A percentile compares a stretch with the other conserved stretches of the same genome.
phyloP scores from a whole-genome alignment of 1,139 yeast species.

The Candida tetrigidarum region DNA sequence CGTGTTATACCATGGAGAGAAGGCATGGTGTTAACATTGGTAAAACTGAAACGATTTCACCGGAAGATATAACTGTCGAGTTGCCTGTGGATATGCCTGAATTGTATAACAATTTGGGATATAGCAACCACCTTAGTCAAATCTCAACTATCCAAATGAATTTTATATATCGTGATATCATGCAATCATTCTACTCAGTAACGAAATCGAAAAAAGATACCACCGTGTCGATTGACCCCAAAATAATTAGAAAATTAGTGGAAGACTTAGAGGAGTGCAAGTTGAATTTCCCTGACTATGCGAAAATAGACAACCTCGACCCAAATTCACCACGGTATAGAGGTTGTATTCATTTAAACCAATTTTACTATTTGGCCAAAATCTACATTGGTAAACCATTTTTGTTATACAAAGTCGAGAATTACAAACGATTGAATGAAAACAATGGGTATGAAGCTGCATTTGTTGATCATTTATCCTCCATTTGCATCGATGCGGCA shows the following conservation, averaged over 20 bases:
- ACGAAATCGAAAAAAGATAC: constrained; percentile 13
- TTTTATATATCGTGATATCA: constrained; percentile 20
- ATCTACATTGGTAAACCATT: constrained; percentile 25
- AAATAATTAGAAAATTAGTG: constrained; percentile 18
- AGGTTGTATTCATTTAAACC: constrained; percentile 21
- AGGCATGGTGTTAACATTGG: constrained; percentile 22
- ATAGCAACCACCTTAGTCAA: constrained; percentile 21
- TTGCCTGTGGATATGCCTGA: constrained; percentile 18
- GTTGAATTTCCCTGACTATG: constrained; percentile 17
- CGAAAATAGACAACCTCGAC: constrained; percentile 16
- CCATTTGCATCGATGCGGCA: constrained; percentile 24
- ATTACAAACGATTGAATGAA: constrained; percentile 13
- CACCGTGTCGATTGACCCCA: constrained; percentile 17
- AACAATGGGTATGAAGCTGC: constrained; percentile 18
- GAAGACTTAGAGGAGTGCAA: constrained; percentile 19
- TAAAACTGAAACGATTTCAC: constrained; percentile 18
- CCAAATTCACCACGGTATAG: constrained; percentile 16
- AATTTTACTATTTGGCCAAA: constrained; percentile 22
- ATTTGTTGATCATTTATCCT: constrained; percentile 22
- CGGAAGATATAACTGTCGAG: constrained; percentile 18
- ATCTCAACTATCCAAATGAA: constrained; percentile 19
- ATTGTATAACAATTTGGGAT: constrained; percentile 18
- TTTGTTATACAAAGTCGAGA: constrained; percentile 22
- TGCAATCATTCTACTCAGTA: constrained; percentile 16
- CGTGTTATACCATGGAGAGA: constrained; percentile 23